phyloP scores from a whole-genome alignment of 305 asterid genomes.

The Fraxinus dipetala region DNA sequence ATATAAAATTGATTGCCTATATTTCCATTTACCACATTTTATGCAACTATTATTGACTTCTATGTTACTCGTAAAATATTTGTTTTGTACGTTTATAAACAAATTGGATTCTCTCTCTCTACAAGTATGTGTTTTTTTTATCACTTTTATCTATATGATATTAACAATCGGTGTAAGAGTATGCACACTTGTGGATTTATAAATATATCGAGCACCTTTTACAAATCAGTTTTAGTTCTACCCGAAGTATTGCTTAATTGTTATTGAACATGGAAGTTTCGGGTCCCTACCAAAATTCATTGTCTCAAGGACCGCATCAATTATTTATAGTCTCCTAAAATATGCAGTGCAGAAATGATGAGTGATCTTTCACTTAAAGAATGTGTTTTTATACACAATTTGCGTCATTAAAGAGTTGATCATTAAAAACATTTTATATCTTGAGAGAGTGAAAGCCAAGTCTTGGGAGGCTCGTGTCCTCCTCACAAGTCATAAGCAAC shows the following conservation, averaged over 20 bases:
- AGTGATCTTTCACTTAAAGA: background rate
- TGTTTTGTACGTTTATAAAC: background rate
- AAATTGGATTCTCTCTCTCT: background rate
- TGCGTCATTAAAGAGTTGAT: background rate
- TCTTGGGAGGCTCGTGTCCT: background rate
- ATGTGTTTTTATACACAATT: background rate
- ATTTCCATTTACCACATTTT: slow-evolving; percentile 11
- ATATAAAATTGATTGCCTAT: background rate
- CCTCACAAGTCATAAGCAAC: background rate
- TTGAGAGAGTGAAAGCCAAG: background rate
- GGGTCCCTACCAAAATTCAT: slow-evolving; percentile 35
- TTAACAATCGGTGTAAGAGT: background rate
- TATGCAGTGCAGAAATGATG: background rate
- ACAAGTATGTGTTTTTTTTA: background rate
- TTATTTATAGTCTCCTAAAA: slow-evolving; percentile 13
- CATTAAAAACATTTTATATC: background rate
- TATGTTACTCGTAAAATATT: background rate
- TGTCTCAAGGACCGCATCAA: slow-evolving; percentile 8
- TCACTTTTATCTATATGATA: background rate
- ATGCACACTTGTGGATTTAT: background rate
- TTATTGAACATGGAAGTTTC: slow-evolving; percentile 20
- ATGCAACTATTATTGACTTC: background rate
- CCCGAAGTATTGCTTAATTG: background rate
- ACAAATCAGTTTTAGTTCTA: background rate
- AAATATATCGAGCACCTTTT: background rate